Evolutionary conservation across 2,329 filamentous ascomycete species (phyloP), one percentile per base, ranked within the genome.

Genomic region (Domatiomyces globalis): DNA sequence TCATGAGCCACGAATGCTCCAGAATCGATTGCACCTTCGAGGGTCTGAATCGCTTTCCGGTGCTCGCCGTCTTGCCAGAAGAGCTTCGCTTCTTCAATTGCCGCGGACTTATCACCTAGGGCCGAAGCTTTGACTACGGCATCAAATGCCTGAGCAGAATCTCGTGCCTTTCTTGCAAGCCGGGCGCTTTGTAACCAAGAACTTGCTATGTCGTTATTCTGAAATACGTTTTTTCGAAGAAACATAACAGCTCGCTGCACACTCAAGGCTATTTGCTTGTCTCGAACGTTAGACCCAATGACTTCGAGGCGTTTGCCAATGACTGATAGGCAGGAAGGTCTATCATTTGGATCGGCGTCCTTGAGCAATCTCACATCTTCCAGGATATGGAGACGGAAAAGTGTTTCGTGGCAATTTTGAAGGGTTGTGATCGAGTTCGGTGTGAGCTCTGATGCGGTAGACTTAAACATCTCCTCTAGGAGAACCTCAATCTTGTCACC

Each of bases 11-110:
- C 78, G 63, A 94, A 88, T n/a, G 83, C 80, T 59, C 88, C 85
- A 33, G 79, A 81, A 46, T 81, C 78, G 57, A 98, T 95, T 19
- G 90, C 89, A 45, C 86, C 82, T 62, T 94, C 83, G 2, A 98
- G 74, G 46, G 84, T 85, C 60, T 94, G 87, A 54, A 98, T 98
- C 1, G 92, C 94, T 67, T 96, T 95, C 54, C 92, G 80, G 64
- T 90, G 87, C 62, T 95, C 85, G 0, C 87, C 87, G 65, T 95
- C 88, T 60, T 85, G 87, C 88, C 92, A 98, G 6, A 96, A 71
- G 27, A 98, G 74, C 54, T 89, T 83, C 1, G 92, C 88, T 65
- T 98, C 90, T 65, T 98, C 94, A 54, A 98, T 92, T 8, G 87
- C 90, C 9, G 90, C 87, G 1, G 86, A 87, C 53, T 85, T 82